A percentile compares a stretch with the other conserved stretches of the same genome.
Conservation (phyloP, 768 basidiomycete species). For the Xanthoconium purpureum region DNA sequence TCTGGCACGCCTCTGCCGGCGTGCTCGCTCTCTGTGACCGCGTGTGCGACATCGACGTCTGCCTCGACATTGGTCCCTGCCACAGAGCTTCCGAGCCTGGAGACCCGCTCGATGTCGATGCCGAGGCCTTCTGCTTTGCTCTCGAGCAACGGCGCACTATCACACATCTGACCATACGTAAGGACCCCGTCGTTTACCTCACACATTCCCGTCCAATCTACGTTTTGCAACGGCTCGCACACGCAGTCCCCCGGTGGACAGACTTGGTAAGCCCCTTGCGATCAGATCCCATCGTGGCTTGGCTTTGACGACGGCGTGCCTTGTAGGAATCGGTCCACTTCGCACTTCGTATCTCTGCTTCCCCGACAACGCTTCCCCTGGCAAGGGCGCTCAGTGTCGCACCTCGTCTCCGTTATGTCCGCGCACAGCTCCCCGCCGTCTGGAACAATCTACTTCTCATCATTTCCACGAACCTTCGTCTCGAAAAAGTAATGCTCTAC, state of each 20-base stretch:
- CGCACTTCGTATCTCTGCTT: slow-evolving; percentile 54
- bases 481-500: slow-evolving; percentile 45
- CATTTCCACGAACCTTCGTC: slow-evolving; percentile 45
- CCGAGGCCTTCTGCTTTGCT: slow-evolving; percentile 39
- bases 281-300: not conserved
- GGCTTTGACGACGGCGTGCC: slow-evolving; percentile 2
- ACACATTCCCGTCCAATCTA: slow-evolving; percentile 46
- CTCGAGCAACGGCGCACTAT: slow-evolving; percentile 39
- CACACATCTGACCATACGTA: slow-evolving; percentile 50
- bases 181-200: slow-evolving; percentile 50
- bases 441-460: slow-evolving; percentile 56
- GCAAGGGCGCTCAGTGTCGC: slow-evolving; percentile 39
- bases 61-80: slow-evolving; percentile 24
- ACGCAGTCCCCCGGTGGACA: slow-evolving; percentile 42
- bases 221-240: slow-evolving; percentile 45
- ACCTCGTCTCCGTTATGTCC: slow-evolving; percentile 46
- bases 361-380: slow-evolving; percentile 23
- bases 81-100: not conserved
- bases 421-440: slow-evolving; percentile 52
- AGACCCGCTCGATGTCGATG: slow-evolving; percentile 13
- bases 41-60: slow-evolving; percentile 41
- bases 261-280: slow-evolving; percentile 42
- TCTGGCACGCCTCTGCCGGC: slow-evolving; percentile 40
- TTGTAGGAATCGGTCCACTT: slow-evolving; percentile 51
- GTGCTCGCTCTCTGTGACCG: slow-evolving; percentile 33